These are phyloP conservation scores for Psidium guajava DNA, from an alignment of 345 rosid genomes.

Conservation along the genomic window DNA sequence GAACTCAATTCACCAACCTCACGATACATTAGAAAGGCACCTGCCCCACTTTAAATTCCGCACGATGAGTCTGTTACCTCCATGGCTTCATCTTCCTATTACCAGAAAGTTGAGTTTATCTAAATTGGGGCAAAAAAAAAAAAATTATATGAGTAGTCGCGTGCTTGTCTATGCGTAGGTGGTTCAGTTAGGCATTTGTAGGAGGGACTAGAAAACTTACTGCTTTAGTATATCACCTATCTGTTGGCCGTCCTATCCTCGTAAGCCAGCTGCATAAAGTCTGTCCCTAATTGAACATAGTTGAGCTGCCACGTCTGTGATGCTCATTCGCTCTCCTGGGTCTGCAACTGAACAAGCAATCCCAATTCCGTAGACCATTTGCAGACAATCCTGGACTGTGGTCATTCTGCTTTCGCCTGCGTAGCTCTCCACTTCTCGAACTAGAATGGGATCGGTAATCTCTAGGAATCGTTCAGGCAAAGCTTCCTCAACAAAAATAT, in stretches of 20 bases:
- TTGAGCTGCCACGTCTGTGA: background rate
- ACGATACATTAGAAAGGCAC: background rate
- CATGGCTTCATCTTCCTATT: background rate
- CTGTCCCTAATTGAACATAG: background rate
- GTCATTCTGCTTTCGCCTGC: background rate
- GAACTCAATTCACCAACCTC: background rate
- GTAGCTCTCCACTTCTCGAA: background rate
- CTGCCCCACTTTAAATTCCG: background rate
- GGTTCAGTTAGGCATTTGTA: background rate
- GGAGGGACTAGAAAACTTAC: background rate
- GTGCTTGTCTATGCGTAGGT: background rate
- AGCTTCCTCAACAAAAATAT: background rate
- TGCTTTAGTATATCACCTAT: background rate
- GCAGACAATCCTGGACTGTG: background rate
- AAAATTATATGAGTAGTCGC: background rate
- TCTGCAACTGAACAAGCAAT: constrained; percentile 7
- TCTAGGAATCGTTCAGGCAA: constrained; percentile 1
- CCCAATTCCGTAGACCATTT: constrained; percentile 3
- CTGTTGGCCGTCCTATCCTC: too few species aligned
- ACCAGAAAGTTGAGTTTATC: background rate
- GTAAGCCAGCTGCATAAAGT: background rate
- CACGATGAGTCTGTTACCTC: background rate
- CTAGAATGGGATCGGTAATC: constrained; percentile 6
- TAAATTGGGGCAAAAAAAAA: background rate
- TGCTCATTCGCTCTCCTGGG: constrained; percentile 1